Base-by-base conservation (phyloP, 228 moss, liverwort and hornwort genomes). In the Sphagnum fallax region DNA sequence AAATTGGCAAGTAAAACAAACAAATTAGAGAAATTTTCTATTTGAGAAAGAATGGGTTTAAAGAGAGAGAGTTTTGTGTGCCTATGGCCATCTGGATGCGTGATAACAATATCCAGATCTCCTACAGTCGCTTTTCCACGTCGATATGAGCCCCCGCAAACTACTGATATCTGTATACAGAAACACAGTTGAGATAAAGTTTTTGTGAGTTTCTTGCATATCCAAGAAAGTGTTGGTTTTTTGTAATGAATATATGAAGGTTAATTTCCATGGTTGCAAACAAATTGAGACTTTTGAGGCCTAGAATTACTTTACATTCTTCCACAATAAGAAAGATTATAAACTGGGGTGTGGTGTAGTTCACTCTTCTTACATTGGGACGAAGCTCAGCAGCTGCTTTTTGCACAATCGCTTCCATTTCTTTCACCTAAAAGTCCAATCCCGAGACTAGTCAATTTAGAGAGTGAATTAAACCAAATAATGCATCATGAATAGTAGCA, bases 101-200 rank as follows among this genome's bases (percentile, higher is more conserved):
- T 98, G 55, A 98, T 68, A n/a, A 98, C 77, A 5, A 93, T 82
- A 79, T 98, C 98, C 76, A 98, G 87, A 63, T 98, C 98, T 67
- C 98, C 84, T 10, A 87, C 87, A 48, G 76, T 75, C 50, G 82
- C 82, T 79, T 92, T 98, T 5, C 98, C 98, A 52, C 98, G 82
- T 52, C 98, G 82, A 73, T 98, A 98, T 5, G 98, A 98, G 50
- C 98, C 98, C 60, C 98, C 98, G 74, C 98, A 98, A 12, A 98
- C 52, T 58, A 94, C 16, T 58, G 81, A 80, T 66, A 94, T 86
- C 94, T 93, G 80, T 62, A 63, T 47, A 70, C 51, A 32, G 32
- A 32, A 32, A 32, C 32, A 32, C 32, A 61, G 4, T n/a, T 47
- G 32, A 47, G 50, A 68, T 10, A 68, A 14, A 51, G 12, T 52